Evolutionary conservation across 1,284 basidiomycete genomes (phyloP), one percentile per base, ranked within the genome.

Genomic region (Abortiporus biennis): DNA sequence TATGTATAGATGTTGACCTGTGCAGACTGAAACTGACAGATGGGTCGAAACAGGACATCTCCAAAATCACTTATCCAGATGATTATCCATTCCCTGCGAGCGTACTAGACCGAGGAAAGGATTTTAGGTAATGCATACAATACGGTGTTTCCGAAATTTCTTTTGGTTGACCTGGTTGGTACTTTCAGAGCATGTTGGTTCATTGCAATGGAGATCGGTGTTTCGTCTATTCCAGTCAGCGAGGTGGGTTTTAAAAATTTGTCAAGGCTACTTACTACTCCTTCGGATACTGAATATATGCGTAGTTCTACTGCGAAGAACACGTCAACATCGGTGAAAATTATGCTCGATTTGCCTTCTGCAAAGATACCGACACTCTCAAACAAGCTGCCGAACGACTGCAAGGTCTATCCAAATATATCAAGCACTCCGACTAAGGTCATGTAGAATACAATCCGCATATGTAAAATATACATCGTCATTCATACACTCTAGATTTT

Each of bases 181-280:
- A 33, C 40, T 30, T 30, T 30, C 42, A 91, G 87, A 55, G 85
- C 85, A 22, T 85, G 84, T 57, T 95, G 92, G 92, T 93, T 92
- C 68, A 84, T 94, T 50, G 91, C 90, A 1, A 70, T 85, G 62
- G 85, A 92, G 58, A 64, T 94, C 32, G 89, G 88, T 16, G 92
- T 96, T 16, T 94, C 92, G 30, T 81, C 84, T 11, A 96, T 96
- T 49, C 92, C 92, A 4, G 89, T 92, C 44, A 94, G 92, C 70
- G 92, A 93, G 76, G 89, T 91, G 54, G 56, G 74, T 25, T 9
- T 36, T 37, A 12, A 45, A 41, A 36, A n/a, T n/a, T n/a, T n/a
- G n/a, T n/a, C n/a, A n/a, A n/a, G n/a, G n/a, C 37, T 22, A 27
- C 30, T n/a, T 9, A 16, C 27, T 8, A 30, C 20, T 15, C 6